Evolutionary conservation across 1,284 basidiomycete genomes (phyloP).

Genomic region (Apiotrichum sp.): DNA sequence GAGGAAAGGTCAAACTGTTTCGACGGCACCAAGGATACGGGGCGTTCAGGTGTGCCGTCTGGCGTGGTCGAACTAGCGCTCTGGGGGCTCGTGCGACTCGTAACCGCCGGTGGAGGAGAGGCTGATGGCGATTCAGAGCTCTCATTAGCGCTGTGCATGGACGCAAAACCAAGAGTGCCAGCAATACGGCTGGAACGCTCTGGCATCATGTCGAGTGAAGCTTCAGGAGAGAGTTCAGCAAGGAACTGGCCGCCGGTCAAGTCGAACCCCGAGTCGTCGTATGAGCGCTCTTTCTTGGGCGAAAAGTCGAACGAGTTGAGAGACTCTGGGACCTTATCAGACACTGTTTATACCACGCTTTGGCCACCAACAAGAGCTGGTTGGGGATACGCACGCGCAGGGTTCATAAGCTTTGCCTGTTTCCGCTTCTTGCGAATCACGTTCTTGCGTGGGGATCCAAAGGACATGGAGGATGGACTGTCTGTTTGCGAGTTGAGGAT

Average conservation of each 20-base stretch:
- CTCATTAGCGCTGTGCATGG: background rate
- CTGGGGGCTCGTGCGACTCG: background rate
- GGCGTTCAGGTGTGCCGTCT: background rate
- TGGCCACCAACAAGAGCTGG: background rate
- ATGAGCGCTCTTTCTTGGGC: background rate
- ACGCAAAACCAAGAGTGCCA: background rate
- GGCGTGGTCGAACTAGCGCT: background rate
- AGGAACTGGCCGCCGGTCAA: background rate
- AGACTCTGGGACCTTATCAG: background rate
- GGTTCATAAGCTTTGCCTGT: conserved; percentile 9
- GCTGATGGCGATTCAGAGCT: background rate
- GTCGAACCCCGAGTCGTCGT: background rate
- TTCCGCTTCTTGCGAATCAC: conserved; percentile 6
- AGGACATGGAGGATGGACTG: background rate
- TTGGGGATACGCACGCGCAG: conserved; percentile 3
- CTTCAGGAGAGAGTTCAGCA: background rate
- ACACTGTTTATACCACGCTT: background rate
- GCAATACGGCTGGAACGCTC: background rate
- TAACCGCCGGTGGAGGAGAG: background rate
- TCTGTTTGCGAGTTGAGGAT: background rate
- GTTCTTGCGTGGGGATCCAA: background rate
- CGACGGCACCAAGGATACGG: background rate
- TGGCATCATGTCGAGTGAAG: background rate
- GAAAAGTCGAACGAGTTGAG: conserved; percentile 4
- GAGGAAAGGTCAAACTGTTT: background rate